Evolutionary conservation across 192 early-diverging fungal species (phyloP).

Genomic region (Helicostylum pulchrum): DNA sequence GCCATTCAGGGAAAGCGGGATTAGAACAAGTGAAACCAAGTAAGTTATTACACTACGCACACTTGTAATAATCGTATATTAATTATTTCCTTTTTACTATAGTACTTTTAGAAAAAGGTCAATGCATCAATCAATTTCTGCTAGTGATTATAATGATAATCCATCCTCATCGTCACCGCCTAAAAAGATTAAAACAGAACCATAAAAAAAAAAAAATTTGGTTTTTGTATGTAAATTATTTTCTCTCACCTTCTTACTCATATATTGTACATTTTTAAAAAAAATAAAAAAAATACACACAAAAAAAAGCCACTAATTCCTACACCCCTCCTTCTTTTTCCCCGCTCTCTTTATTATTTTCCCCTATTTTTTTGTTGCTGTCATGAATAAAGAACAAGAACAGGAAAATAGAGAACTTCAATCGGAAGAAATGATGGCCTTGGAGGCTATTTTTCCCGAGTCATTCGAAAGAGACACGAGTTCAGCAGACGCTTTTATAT

Average conservation of each 20-base stretch:
- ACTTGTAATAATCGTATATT: too few species aligned
- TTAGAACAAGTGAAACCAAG: too few species aligned
- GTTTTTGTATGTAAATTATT: background rate
- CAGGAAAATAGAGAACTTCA: conserved; percentile 10
- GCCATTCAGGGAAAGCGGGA: background rate
- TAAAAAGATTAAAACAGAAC: conserved; percentile 5
- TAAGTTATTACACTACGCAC: too few species aligned
- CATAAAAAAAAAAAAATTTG: background rate
- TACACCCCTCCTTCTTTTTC: too few species aligned
- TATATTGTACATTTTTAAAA: background rate
- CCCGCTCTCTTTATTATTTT: too few species aligned
- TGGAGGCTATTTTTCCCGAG: conserved; percentile 19
- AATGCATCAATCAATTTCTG: background rate
- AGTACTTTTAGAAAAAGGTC: too few species aligned
- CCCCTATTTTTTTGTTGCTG: too few species aligned
- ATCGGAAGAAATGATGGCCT: conserved; percentile 11
- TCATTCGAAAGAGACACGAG: background rate
- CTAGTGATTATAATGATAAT: background rate
- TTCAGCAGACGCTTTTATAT: conserved; percentile 10
- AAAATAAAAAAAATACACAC: background rate
- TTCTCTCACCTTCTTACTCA: background rate
- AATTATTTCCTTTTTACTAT: too few species aligned
- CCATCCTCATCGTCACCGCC: too few species aligned
- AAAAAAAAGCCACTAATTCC: background rate
- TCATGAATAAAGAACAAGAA: background rate